Evolutionary conservation across 176 grass and related monocot genomes (phyloP).

Genomic region (Musa beccarii): DNA sequence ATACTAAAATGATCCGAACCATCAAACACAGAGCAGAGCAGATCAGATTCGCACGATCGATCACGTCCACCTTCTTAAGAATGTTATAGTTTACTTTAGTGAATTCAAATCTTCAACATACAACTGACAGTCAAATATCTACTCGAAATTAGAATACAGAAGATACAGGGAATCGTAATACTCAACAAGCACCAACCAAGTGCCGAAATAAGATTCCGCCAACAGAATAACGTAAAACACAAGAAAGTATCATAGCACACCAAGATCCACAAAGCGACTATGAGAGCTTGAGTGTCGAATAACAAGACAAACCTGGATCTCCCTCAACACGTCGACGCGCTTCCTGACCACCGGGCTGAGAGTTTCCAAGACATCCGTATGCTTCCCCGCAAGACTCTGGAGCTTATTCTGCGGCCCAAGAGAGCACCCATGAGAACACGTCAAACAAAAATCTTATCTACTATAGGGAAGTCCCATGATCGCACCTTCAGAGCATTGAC

Average conservation of each 20-base stretch:
- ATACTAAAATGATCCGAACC: too few relatives aligned
- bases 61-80: too few relatives aligned
- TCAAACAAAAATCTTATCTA: not conserved
- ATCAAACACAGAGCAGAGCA: too few relatives aligned
- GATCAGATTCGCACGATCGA: too few relatives aligned
- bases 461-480: not conserved
- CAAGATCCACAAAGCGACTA: not conserved
- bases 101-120: too few relatives aligned
- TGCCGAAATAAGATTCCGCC: too few relatives aligned
- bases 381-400: conserved; percentile 15
- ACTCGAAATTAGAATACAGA: too few relatives aligned
- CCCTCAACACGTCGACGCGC: conserved; percentile 21
- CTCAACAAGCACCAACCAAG: too few relatives aligned
- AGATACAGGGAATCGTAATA: too few relatives aligned
- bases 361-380: conserved; percentile 8
- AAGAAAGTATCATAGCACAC: not conserved
- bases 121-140: too few relatives aligned
- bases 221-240: not conserved
- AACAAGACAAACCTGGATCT: conserved; percentile 16
- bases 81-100: too few relatives aligned
- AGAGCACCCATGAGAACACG: not conserved
- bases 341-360: conserved; percentile 16
- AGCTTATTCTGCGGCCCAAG: conserved; percentile 5
- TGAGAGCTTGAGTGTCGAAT: not conserved
- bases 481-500: conserved; percentile 19